phyloP scores from a whole-genome alignment of 2,329 filamentous ascomycete species.

The Calonectria naviculata region DNA sequence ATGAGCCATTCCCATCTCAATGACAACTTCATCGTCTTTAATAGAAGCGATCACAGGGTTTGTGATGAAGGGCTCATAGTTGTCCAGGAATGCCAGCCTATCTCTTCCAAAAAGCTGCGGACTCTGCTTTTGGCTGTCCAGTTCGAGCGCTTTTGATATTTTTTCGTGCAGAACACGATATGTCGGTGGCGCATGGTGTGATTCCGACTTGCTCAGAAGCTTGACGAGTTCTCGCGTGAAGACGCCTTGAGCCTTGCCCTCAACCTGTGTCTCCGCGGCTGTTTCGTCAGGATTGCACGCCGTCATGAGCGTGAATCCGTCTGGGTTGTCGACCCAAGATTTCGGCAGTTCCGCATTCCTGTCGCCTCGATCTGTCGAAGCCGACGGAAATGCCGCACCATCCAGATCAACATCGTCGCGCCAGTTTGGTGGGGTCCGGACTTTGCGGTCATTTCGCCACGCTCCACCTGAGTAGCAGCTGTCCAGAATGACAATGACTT shows the following conservation, averaged over 20 bases:
- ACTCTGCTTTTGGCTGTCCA: background rate
- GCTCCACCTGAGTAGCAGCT: constrained; percentile 19
- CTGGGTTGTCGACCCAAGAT: constrained; percentile 16
- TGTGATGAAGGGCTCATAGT: constrained; percentile 5
- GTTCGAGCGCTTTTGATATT: background rate
- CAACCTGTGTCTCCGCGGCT: background rate
- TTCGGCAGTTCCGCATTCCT: background rate
- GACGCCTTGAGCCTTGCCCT: constrained; percentile 2
- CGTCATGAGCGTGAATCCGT: constrained; percentile 21
- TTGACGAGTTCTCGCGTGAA: constrained; percentile 7
- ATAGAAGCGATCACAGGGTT: background rate
- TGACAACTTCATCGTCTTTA: background rate
- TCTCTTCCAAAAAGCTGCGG: constrained; percentile 19
- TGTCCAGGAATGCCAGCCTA: constrained; percentile 13
- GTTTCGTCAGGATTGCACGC: constrained; percentile 11
- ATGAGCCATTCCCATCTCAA: constrained; percentile 11
- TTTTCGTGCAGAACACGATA: constrained; percentile 8
- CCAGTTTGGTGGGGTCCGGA: background rate
- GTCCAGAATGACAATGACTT: constrained; percentile 18
- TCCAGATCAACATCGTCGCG: background rate
- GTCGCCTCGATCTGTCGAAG: background rate
- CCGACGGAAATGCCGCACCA: background rate
- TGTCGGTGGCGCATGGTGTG: background rate
- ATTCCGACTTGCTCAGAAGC: background rate
- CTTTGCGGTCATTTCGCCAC: constrained; percentile 2